Evolutionary conservation across 495 filamentous ascomycete species (phyloP).

Genomic region (Talaromyces nanjingensis): DNA sequence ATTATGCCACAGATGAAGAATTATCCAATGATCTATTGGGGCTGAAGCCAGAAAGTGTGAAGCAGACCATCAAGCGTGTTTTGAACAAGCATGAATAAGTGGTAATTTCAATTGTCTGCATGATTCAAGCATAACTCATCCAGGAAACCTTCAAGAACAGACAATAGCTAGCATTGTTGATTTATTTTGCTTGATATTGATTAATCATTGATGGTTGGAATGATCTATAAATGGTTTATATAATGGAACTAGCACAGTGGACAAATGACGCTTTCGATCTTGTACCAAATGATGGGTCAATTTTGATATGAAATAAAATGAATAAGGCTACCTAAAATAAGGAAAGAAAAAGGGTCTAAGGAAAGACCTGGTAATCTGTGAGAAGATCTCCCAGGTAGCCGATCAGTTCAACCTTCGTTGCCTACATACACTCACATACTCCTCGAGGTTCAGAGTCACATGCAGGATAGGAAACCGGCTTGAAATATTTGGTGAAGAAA

Average conservation of each 20-base stretch:
- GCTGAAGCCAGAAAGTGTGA: conserved; percentile 20
- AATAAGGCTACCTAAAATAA: background rate
- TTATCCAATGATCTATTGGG: conserved; percentile 26
- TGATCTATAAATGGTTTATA: background rate
- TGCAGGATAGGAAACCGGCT: conserved; percentile 6
- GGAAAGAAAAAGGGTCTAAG: background rate
- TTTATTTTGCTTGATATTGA: background rate
- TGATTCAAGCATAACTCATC: background rate
- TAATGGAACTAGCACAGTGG: background rate
- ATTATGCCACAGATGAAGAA: conserved; percentile 21
- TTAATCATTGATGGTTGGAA: background rate
- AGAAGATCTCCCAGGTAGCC: background rate
- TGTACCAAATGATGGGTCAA: background rate
- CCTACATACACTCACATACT: background rate
- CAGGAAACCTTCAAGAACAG: background rate
- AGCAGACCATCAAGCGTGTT: conserved; percentile 20
- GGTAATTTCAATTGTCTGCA: background rate
- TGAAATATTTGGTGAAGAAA: conserved; percentile 20
- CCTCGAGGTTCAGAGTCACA: background rate
- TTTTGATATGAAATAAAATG: background rate
- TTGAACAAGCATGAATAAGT: background rate
- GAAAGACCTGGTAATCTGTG: background rate
- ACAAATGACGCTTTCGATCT: background rate
- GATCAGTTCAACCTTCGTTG: background rate
- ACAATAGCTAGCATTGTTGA: background rate